phyloP scores from a whole-genome alignment of 2,329 filamentous ascomycete genomes.

The Cordyceps farinosa region DNA sequence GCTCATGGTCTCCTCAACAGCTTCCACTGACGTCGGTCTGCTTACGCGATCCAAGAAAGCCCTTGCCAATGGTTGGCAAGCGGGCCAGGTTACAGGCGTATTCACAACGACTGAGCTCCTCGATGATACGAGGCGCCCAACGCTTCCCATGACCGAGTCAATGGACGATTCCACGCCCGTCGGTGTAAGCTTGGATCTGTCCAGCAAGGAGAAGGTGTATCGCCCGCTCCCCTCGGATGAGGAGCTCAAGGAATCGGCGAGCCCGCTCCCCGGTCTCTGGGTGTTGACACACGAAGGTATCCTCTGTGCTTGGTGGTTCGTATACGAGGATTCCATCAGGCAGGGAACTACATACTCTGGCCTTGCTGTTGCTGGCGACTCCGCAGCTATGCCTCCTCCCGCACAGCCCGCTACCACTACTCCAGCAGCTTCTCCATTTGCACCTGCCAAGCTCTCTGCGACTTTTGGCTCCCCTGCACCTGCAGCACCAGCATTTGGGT shows the following conservation, averaged over 20 bases:
- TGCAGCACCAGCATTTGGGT: slow-evolving; percentile 44
- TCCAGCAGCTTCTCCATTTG: slow-evolving; percentile 23
- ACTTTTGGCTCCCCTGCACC: slow-evolving; percentile 41
- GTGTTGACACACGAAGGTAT: slow-evolving; percentile 86
- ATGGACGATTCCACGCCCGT: slow-evolving; percentile 70
- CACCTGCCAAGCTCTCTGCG: slow-evolving; percentile 31
- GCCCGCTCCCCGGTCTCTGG: slow-evolving; percentile 79
- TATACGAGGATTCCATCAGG: slow-evolving; percentile 83
- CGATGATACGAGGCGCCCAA: slow-evolving; percentile 71
- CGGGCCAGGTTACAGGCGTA: slow-evolving; percentile 58
- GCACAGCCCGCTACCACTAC: slow-evolving; percentile 19
- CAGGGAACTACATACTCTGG: slow-evolving; percentile 70
- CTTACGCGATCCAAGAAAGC: slow-evolving; percentile 70
- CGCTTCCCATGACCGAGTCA: slow-evolving; percentile 64
- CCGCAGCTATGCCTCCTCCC: slow-evolving; percentile 29
- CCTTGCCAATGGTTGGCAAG: slow-evolving; percentile 57
- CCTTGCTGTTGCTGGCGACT: slow-evolving; percentile 47
- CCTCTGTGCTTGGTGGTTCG: slow-evolving; percentile 82
- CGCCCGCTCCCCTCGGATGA: slow-evolving; percentile 73
- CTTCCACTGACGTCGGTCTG: slow-evolving; percentile 73
- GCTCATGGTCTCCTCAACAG: slow-evolving; percentile 77
- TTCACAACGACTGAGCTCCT: slow-evolving; percentile 71
- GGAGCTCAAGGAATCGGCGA: slow-evolving; percentile 73
- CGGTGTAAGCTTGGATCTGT: slow-evolving; percentile 80
- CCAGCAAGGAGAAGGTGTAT: slow-evolving; percentile 71